Percentiles rank a stretch among this genome's conserved stretches.
Evolutionary conservation across 495 filamentous ascomycete genomes (phyloP).

Genomic region (Lasiosphaeria miniovina): DNA sequence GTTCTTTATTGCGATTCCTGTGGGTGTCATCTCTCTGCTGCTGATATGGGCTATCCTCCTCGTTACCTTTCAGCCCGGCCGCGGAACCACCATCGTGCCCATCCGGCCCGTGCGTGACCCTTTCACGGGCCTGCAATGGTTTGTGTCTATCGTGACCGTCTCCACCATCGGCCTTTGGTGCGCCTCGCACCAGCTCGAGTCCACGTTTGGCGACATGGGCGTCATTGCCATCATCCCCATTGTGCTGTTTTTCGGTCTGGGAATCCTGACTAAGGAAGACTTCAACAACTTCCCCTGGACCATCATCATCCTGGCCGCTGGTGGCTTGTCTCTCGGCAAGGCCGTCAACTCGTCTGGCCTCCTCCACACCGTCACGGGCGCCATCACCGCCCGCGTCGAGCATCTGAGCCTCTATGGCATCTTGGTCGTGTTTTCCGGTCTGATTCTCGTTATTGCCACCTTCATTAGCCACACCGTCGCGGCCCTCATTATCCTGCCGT

Average conservation of each 20-base stretch:
- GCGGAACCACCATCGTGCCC: conserved; percentile 85
- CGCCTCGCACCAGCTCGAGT: conserved; percentile 80
- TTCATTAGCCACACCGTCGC: conserved; percentile 99
- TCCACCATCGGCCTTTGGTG: conserved; percentile 91
- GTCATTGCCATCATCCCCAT: conserved; percentile 96
- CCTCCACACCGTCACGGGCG: conserved; percentile 78
- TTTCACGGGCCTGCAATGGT: conserved; percentile 89
- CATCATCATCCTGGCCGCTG: conserved; percentile 97
- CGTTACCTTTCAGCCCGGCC: conserved; percentile 76
- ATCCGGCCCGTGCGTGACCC: conserved; percentile 83
- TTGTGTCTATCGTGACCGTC: conserved; percentile 82
- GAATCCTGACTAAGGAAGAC: conserved; percentile 97
- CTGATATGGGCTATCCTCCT: conserved; percentile 88
- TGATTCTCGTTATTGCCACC: conserved; percentile 92
- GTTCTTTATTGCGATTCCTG: conserved; percentile 94
- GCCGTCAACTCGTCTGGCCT: conserved; percentile 90
- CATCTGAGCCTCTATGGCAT: conserved; percentile 83
- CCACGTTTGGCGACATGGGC: conserved; percentile 93
- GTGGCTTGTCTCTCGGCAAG: conserved; percentile 88
- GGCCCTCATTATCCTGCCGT: conserved; percentile 87
- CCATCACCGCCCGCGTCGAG: conserved; percentile 70
- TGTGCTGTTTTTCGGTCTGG: conserved; percentile 92
- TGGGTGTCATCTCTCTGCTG: conserved; percentile 85
- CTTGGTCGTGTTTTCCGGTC: conserved; percentile 74
- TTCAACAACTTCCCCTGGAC: conserved; percentile 99